Base-by-base conservation (phyloP, 1,284 basidiomycete species). In the Moesziomyces sp. region DNA sequence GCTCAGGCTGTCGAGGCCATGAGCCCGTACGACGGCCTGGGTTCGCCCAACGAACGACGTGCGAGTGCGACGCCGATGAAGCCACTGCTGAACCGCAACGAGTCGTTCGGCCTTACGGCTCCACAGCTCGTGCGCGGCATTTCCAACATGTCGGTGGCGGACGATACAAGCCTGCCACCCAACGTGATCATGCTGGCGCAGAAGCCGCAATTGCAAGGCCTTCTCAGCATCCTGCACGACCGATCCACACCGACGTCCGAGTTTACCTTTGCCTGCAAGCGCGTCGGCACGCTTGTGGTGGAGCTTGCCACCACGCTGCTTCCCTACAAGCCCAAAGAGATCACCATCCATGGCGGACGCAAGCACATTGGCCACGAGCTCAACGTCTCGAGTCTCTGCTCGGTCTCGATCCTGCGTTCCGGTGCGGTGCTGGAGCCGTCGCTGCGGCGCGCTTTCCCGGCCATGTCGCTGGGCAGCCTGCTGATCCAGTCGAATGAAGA, bases 361-460 rank as follows among this genome's bases (percentile, higher is more conserved):
- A 0, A 90, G 86, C 16, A 86, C 87, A 4, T 82, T 26, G 95
- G 95, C 0, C 88, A 91, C 74, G 87, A 88, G 74, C 81, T 91
- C 46, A 88, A 88, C 80, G 86, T 89, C 23, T 85, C 89, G 89
- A 19, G 58, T 65, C 85, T 93, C 1, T 93, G 92, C 76, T 92
- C 93, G 11, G 90, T 95, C n/a, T 90, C 91, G 1, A 91, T 94
- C 74, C 86, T 93, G 46, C 88, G 93, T 60, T 93, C 92, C 88
- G 95, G 95, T 9, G 93, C 93, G 4, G 92, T 93, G 2, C 88
- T 98, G 30, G 93, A 96, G 43, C 90, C 91, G 51, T 94, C 96
- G n/a, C 90, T 98, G 21, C 88, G 91, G 40, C 87, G 94, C 26
- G 94, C 96, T 6, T 89, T 97, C 57, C 91, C 92, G 47, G 91